These are phyloP conservation scores for Entrophospora sp. DNA, from an alignment of 192 early-diverging fungal genomes.

Conservation along the genomic window DNA sequence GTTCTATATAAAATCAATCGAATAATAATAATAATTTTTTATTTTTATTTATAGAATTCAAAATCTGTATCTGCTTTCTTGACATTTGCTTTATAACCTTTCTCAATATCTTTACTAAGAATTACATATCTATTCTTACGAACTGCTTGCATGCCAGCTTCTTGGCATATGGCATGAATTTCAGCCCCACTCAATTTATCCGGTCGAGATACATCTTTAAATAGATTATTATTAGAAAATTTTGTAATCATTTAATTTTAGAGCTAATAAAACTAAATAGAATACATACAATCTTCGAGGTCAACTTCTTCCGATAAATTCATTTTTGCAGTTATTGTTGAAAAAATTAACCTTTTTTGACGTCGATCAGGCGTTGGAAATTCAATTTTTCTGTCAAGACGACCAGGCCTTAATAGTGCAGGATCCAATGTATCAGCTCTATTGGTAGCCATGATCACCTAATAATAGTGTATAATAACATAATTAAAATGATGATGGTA, in stretches of 20 bases:
- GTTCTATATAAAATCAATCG: no score
- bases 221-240: background rate
- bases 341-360: constrained; percentile 95
- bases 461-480: no score
- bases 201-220: constrained; percentile 82
- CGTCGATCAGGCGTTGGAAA: constrained; percentile 96
- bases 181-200: constrained; percentile 97
- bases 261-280: no score
- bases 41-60: constrained; percentile 93
- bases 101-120: constrained; percentile 90
- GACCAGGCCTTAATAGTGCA: constrained; percentile 91
- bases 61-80: constrained; percentile 94
- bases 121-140: constrained; percentile 97
- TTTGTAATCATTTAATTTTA: no score
- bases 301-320: constrained; percentile 97
- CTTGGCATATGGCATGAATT: constrained; percentile 96
- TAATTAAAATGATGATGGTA: no score
- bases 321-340: constrained; percentile 94
- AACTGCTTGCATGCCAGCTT: constrained; percentile 97
- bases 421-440: constrained; percentile 96
- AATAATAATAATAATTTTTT: no score
- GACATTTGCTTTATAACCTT: constrained; percentile 90
- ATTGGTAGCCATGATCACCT: constrained; percentile 99
- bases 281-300: constrained; percentile 82
- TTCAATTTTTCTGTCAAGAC: constrained; percentile 97